Percentiles rank a stretch among this genome's conserved stretches.
Conservation (phyloP, 306 rosid genomes). For the Vigna reflexopilosa region DNA sequence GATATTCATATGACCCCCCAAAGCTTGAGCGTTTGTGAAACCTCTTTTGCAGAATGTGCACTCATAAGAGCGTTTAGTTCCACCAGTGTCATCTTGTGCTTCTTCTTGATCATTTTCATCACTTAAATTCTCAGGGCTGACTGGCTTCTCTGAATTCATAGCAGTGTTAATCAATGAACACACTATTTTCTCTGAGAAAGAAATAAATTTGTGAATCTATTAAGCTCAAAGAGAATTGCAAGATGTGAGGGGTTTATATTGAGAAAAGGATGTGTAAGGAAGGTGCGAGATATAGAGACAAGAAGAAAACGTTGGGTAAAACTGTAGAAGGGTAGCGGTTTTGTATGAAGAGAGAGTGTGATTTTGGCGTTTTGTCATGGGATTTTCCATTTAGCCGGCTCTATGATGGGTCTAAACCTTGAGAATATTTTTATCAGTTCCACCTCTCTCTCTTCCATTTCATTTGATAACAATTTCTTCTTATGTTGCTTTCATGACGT, state of each 20-base stretch:
- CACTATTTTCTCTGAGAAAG: not conserved
- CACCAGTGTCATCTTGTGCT: constrained; percentile 28
- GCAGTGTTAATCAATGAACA: not conserved
- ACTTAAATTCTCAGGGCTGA: constrained; percentile 22
- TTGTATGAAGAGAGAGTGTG: constrained; percentile 37
- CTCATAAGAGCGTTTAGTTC: constrained; percentile 66
- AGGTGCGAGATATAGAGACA: constrained; percentile 53
- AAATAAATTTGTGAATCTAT: not conserved
- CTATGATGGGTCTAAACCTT: constrained; percentile 41
- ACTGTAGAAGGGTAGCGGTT: constrained; percentile 50
- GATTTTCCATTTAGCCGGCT: constrained; percentile 79
- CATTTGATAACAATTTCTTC: constrained; percentile 45
- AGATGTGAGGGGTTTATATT: constrained; percentile 52
- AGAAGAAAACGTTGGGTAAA: constrained; percentile 52
- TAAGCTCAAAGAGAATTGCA: not conserved
- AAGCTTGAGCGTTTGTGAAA: constrained; percentile 92
- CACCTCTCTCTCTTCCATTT: constrained; percentile 31
- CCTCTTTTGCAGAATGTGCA: constrained; percentile 96
- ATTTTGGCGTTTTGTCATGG: constrained; percentile 63
- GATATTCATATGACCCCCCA: constrained; percentile 97
- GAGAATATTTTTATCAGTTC: constrained; percentile 26
- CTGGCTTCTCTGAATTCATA: constrained; percentile 47
- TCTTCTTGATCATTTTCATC: constrained; percentile 58
- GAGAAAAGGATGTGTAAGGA: constrained; percentile 31
- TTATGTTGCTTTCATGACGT: constrained; percentile 49